Evolutionary conservation across 345 rosid genomes (phyloP), one percentile per base, ranked within the genome.

Genomic region (Rhodamnia rubescens): DNA sequence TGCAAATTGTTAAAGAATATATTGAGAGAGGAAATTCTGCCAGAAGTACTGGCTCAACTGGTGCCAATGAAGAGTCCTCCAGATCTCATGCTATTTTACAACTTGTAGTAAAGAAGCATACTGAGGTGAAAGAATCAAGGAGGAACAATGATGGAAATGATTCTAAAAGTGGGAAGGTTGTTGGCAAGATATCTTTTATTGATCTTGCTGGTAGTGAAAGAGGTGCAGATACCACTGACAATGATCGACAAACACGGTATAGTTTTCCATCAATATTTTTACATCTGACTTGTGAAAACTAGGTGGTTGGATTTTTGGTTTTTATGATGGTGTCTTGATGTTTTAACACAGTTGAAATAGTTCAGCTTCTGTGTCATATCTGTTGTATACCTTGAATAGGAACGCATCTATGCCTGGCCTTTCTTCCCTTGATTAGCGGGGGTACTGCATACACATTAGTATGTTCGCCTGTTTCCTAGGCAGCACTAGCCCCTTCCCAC

Each of bases 171-270:
- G 98, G 94, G 87, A 97, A 94, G 90, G 91, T 96, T 84, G 95
- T 97, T 47, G 99, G 99, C 80, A 96, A 97, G 91, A 95, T 97
- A 84, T 97, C 99, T 82, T 97, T 97, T 90, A 97, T 97, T 87
- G 99, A 97, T 91, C 99, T 97, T 91, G 99, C 98, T 88, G 99
- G 99, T 64, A 97, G 99, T 85, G 99, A 97, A 91, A 92, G 99
- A 89, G 99, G 99, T 88, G 99, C 99, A 54, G 99, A 96, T 87
- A 97, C 99, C 90, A 97, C 98, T 53, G 99, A 97, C 85, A 97
- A 94, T 91, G 99, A 97, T 86, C 92, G 98, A n/a, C 99, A 96
- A 89, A 97, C 99, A 75, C 94, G 99, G 99, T 97, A 90, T 13
- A 21, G 82, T 61, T 51, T 7, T 82, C 27, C 50, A 58, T 83